phyloP scores from a whole-genome alignment of 1,139 yeast species.

The Pneumocystis sp. region DNA sequence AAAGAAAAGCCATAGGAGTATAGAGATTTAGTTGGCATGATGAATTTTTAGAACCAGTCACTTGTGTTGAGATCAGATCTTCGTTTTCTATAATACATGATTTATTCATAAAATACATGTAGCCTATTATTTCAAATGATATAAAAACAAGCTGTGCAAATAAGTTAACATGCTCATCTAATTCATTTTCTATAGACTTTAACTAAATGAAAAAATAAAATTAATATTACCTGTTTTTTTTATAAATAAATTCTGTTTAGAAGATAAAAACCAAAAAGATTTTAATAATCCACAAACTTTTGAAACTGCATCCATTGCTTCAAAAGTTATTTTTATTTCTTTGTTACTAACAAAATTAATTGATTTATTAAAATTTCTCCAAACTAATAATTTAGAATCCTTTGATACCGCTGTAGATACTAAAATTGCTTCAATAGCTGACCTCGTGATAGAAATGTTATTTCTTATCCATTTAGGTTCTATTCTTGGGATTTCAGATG shows the following conservation, averaged over 20 bases:
- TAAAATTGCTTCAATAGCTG: conserved; percentile 1
- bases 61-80: neutral
- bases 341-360: conserved; percentile 8
- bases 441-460: conserved; percentile 2
- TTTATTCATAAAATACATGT: neutral
- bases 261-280: neutral
- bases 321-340: conserved; percentile 9
- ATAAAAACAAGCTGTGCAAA: neutral
- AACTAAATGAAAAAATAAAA: neutral
- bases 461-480: conserved; percentile 10
- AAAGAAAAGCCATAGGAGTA: neutral
- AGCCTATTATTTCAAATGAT: neutral
- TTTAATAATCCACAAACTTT: neutral
- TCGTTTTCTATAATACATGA: neutral
- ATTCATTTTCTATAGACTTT: neutral
- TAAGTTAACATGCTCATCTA: neutral
- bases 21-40: neutral
- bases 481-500: conserved; percentile 4
- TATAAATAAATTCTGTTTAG: neutral
- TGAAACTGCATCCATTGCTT: conserved; percentile 9
- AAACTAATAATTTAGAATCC: conserved; percentile 2
- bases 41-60: neutral
- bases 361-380: conserved; percentile 2
- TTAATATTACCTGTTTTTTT: neutral
- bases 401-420: neutral